A percentile compares a stretch with the other conserved stretches of the same genome.
These are phyloP conservation scores for Streptanthus diversifolius DNA, from an alignment of 345 rosid species.

Conservation along the genomic window DNA sequence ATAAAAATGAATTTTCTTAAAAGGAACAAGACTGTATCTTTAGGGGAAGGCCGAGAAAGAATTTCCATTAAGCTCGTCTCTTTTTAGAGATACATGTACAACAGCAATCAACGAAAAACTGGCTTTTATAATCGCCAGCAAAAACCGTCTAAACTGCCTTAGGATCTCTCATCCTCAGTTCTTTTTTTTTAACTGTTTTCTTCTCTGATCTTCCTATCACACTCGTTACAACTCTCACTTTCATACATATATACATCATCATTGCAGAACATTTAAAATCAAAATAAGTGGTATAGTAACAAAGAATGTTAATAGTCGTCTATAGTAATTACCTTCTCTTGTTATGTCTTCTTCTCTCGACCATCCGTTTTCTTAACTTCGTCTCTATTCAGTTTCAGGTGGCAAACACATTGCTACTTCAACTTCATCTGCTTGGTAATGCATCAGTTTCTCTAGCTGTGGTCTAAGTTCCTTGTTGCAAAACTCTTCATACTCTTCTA, in stretches of 20 bases:
- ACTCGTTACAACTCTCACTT: conserved; percentile 30
- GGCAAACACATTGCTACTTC: conserved; percentile 41
- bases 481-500: conserved; percentile 78
- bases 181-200: not conserved
- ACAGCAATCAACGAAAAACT: conserved; percentile 32
- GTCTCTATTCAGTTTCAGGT: conserved; percentile 54
- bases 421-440: conserved; percentile 42
- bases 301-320: conserved; percentile 20
- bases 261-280: not conserved
- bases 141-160: conserved; percentile 31
- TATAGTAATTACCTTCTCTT: conserved; percentile 21
- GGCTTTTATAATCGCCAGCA: conserved; percentile 23
- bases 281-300: conserved; percentile 3
- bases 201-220: conserved; percentile 33
- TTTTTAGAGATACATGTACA: conserved; percentile 15
- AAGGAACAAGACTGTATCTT: conserved; percentile 13
- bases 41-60: conserved; percentile 34
- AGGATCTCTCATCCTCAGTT: not conserved
- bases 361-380: conserved; percentile 15
- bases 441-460: conserved; percentile 62
- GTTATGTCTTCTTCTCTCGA: conserved; percentile 30
- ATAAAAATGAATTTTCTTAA: not conserved
- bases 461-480: conserved; percentile 73
- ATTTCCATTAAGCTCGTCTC: conserved; percentile 27
- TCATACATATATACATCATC: conserved; percentile 13